A percentile compares a stretch with the other conserved stretches of the same genome.
These are phyloP conservation scores for Leucogyrophana mollusca DNA, from an alignment of 768 basidiomycete genomes.

Conservation along the genomic window DNA sequence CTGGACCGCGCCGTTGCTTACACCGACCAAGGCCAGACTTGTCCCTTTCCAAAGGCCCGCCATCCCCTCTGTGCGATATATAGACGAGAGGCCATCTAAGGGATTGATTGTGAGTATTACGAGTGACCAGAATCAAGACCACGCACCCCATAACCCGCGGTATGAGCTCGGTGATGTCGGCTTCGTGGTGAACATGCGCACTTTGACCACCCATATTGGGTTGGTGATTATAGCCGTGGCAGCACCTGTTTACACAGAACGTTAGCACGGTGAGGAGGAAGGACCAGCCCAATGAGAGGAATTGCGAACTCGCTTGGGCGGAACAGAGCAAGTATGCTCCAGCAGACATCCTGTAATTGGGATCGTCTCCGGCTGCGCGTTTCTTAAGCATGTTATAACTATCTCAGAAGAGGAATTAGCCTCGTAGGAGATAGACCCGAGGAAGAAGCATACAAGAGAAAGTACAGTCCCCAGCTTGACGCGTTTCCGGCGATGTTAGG, in stretches of 20 bases:
- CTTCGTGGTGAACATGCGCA: slow-evolving; percentile 90
- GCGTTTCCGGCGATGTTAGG: slow-evolving; percentile 95
- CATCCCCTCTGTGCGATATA: slow-evolving; percentile 72
- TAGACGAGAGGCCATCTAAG: slow-evolving; percentile 69
- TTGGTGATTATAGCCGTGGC: slow-evolving; percentile 94
- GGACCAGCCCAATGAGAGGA: slow-evolving; percentile 11
- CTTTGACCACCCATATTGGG: slow-evolving; percentile 97
- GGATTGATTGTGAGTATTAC: background rate
- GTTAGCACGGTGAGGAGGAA: slow-evolving; percentile 12
- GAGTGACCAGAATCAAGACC: background rate
- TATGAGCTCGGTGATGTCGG: slow-evolving; percentile 70
- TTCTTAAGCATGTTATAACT: slow-evolving; percentile 96
- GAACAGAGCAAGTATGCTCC: slow-evolving; percentile 84
- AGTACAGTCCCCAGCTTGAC: slow-evolving; percentile 96
- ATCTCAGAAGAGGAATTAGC: slow-evolving; percentile 92
- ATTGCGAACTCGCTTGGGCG: slow-evolving; percentile 91
- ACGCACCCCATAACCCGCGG: slow-evolving; percentile 70
- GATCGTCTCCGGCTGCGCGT: slow-evolving; percentile 66
- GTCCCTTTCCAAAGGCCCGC: slow-evolving; percentile 87
- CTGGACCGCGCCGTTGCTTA: slow-evolving; percentile 92
- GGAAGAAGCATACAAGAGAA: slow-evolving; percentile 85
- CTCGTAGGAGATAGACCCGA: background rate
- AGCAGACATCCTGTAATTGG: slow-evolving; percentile 66
- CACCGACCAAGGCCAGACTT: slow-evolving; percentile 83
- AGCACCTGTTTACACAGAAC: slow-evolving; percentile 58